Base-by-base conservation (phyloP, 164 flowering plant species). In the Litsea cubeba region DNA sequence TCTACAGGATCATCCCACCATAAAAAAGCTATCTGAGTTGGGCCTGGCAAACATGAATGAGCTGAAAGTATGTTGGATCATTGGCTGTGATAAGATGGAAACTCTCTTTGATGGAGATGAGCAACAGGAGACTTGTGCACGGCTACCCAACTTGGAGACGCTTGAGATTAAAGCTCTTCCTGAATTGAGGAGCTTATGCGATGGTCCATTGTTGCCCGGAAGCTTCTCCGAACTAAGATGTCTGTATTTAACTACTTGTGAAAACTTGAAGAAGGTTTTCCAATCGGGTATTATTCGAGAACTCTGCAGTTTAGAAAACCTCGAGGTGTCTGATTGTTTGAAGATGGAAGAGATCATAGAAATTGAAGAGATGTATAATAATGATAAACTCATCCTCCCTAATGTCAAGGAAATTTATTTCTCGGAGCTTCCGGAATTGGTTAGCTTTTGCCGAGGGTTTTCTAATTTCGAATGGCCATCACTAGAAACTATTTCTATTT, bases 151-250 rank as follows among this genome's bases (percentile, higher is more conserved):
- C 46, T 40, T 40, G 46, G 11, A 40, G 46, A 7, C 0, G 0
- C 46, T 40, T 40, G 0, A 40, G 0, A 7, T 40, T 40, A 0
- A 0, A 0, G 0, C 0, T 1, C 46, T 40, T 40, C 46, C 46
- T 0, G 2, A 40, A 7, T 40, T 40, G 46, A 67, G 24, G 70
- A 67, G 70, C 50, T 28, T 30, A 14, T 67, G 70, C 23, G 22
- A 67, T n/a, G 70, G 50, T 12, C 70, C 46, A 15, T 6, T 67
- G 50, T 46, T 40, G 46, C 10, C 46, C 8, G 10, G 46, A 40
- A 40, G 8, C 46, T 11, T 40, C 46, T 40, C 22, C 7, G 35
- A 18, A 28, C 69, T 67, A 1, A 32, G 2, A 30, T n/a, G n/a
- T n/a, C n/a, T n/a, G n/a, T n/a, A n/a, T n/a, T n/a, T 0, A 0